Conservation (phyloP, 352 stramenopile species). For the Plasmopara viticola region DNA sequence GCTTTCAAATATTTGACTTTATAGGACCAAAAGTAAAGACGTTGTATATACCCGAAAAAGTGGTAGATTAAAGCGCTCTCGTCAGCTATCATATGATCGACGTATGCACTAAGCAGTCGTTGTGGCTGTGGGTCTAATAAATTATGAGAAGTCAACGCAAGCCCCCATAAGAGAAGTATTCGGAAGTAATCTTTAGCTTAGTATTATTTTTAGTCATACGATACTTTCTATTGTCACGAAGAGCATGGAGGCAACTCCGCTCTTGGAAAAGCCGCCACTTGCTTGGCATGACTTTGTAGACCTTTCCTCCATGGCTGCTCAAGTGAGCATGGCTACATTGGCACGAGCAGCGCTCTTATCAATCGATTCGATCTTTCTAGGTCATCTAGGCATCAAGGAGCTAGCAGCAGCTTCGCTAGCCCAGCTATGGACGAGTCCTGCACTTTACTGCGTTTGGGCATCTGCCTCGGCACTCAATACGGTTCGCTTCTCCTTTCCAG, state of each 20-base stretch:
- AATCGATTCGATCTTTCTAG: conserved; percentile 73
- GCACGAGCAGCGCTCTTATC: conserved; percentile 54
- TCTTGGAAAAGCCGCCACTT: conserved; percentile 30
- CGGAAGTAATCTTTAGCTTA: neutral
- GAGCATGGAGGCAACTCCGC: conserved; percentile 41
- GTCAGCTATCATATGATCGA: conserved; percentile 41
- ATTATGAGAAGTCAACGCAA: conserved; percentile 21
- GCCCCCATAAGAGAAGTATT: conserved; percentile 18
- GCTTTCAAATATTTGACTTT: conserved; percentile 11
- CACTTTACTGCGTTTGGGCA: conserved; percentile 58
- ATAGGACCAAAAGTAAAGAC: conserved; percentile 12
- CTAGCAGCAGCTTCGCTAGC: conserved; percentile 65
- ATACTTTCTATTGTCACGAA: neutral
- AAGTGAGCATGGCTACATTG: conserved; percentile 60
- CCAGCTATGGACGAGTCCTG: conserved; percentile 60
- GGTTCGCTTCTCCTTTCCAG: conserved; percentile 16
- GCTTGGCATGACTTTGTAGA: conserved; percentile 50
- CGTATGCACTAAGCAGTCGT: conserved; percentile 48
- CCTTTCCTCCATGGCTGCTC: conserved; percentile 52
- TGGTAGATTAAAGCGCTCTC: conserved; percentile 58
- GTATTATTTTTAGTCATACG: neutral
- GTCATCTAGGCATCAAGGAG: conserved; percentile 66
- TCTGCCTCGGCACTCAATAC: conserved; percentile 60
- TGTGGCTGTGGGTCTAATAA: conserved; percentile 22
- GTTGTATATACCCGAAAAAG: conserved; percentile 20